phyloP scores from a whole-genome alignment of 805 yeast species.

The Lipomyces orientalis region DNA sequence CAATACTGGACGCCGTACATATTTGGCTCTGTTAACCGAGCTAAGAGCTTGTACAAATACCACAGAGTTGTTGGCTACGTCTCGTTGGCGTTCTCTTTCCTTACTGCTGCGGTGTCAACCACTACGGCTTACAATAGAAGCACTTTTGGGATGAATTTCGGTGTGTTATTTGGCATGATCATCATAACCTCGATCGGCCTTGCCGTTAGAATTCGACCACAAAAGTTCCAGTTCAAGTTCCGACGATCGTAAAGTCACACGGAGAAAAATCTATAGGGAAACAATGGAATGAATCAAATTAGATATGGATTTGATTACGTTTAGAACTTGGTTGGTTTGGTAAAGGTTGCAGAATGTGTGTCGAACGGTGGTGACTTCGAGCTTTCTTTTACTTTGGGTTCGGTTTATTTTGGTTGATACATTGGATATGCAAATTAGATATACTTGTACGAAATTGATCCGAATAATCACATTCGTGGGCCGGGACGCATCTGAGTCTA shows the following conservation, averaged over 20 bases:
- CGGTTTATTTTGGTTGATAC: neutral
- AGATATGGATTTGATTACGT: neutral
- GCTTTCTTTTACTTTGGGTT: neutral
- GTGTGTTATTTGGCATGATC: constrained; percentile 20
- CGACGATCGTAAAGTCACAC: neutral
- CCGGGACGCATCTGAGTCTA: neutral
- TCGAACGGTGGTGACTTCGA: neutral
- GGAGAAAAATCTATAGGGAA: neutral
- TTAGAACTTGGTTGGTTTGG: neutral
- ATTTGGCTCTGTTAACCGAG: constrained; percentile 41
- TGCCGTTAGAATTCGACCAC: constrained; percentile 30
- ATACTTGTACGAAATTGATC: neutral
- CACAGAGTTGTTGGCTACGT: constrained; percentile 43
- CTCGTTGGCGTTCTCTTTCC: constrained; percentile 15
- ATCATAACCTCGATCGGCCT: constrained; percentile 24
- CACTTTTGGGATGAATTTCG: constrained; percentile 18
- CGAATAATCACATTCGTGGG: neutral
- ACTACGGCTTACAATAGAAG: constrained; percentile 27
- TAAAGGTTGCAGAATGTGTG: neutral
- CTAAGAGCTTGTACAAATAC: constrained; percentile 41
- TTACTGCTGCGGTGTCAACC: constrained; percentile 18
- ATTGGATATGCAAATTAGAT: neutral
- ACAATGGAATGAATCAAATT: neutral
- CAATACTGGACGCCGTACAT: constrained; percentile 42
- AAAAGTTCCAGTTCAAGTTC: constrained; percentile 28